Evolutionary conservation across 1,139 yeast species (phyloP), one percentile per base, ranked within the genome.

Genomic region (Zygosaccharomyces sapae): DNA sequence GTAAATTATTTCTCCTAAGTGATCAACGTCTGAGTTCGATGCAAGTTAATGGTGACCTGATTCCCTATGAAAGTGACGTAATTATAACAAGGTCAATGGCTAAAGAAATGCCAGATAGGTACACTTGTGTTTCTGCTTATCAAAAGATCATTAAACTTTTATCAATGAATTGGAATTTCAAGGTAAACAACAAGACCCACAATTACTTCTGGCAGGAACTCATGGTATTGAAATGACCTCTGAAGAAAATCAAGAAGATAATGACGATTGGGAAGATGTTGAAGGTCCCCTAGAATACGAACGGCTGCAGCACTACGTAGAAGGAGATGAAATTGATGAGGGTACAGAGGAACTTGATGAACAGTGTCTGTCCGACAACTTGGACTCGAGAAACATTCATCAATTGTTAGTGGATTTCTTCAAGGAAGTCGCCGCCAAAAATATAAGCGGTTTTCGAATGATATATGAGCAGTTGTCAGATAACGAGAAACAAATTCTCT

Each of bases 11-110:
- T 55, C 71, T 80, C 22, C 68, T 83, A 18, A 71, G 76, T 27
- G 90, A 86, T 54, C 60, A 72, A 1, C 67, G 82, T 31, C 66
- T 86, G 6, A 72, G 74, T 43, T 55, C 63, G 1, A 64, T 87
- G 5, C 53, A 69, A 7, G 96, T 90, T 0, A 79, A 88, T 57
- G 97, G 96, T 4, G 95, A 89, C 51, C 70, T 83, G 9, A 73
- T 85, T 18, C 84, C 86, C 0, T 77, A 81, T 53, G 68, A 69
- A 16, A 67, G 70, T 13, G 73, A 79, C 25, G 75, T 80, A 33
- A 89, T 90, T 38, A 69, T 88, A 6, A 90, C 97, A 0, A 75
- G 98, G 57, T 87, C 97, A 0, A 85, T 81, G 82, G 80, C 95
- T 2, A 80, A 78, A 55, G 67, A 72, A n/a, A 74, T 79, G 76